Percentiles rank a stretch among this genome's conserved stretches.
Conservation (phyloP, 2,329 filamentous ascomycete species). For the Davidsoniella eucalypti region DNA sequence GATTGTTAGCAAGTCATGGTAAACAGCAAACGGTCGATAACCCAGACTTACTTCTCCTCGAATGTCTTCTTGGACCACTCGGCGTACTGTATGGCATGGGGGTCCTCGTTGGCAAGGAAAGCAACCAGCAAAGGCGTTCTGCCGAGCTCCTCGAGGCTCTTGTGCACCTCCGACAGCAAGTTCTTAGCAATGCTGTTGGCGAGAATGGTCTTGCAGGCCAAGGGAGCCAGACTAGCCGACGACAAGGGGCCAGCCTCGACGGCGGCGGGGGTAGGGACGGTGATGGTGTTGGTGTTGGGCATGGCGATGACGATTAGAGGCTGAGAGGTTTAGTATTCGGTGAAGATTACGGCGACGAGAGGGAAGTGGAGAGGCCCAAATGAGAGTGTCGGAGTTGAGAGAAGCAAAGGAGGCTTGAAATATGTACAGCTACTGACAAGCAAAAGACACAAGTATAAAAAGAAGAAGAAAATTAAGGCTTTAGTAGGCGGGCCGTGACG, state of each 20-base stretch:
- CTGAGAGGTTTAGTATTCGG: neutral
- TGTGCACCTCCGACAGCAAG: conserved; percentile 60
- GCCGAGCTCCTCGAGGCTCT: conserved; percentile 55
- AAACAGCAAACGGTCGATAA: no score
- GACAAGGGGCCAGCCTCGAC: conserved; percentile 1
- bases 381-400: neutral
- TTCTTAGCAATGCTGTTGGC: conserved; percentile 74
- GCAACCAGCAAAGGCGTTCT: conserved; percentile 68
- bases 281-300: conserved; percentile 7
- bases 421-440: neutral
- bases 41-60: conserved; percentile 65
- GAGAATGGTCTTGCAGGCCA: conserved; percentile 81
- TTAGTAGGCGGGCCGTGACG: neutral
- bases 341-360: neutral
- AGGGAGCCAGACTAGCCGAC: neutral
- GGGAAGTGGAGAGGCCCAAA: neutral
- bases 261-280: neutral
- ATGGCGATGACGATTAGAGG: neutral
- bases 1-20: neutral
- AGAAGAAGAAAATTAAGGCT: conserved; percentile 1
- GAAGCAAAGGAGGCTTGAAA: neutral
- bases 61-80: conserved; percentile 97
- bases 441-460: neutral
- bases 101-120: conserved; percentile 83
- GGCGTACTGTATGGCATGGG: conserved; percentile 81